Conservation (phyloP, 176 grass and related monocot species). For the Aegilops bicornis region DNA sequence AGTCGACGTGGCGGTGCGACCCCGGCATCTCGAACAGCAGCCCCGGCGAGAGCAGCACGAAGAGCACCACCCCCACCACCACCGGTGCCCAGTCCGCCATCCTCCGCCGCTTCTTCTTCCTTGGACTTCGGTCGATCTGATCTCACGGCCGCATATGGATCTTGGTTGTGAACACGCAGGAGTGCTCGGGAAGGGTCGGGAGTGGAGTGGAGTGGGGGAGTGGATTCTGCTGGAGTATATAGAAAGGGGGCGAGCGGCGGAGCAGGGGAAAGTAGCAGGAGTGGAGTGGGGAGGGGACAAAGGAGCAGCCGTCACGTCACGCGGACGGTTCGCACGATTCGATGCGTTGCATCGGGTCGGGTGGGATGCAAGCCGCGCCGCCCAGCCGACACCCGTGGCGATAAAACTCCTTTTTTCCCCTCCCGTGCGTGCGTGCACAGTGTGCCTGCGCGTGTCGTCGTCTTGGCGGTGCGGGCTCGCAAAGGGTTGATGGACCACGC, state of each 20-base stretch:
- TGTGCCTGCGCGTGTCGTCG: too few species aligned
- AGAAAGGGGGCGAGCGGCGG: not conserved
- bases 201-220: not conserved
- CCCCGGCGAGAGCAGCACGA: slow-evolving; percentile 10
- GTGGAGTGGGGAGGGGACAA: not conserved
- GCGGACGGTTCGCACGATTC: not conserved
- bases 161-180: too few species aligned
- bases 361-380: too few species aligned
- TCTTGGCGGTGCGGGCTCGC: too few species aligned
- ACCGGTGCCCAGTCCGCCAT: slow-evolving; percentile 9
- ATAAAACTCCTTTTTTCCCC: too few species aligned
- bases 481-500: too few species aligned
- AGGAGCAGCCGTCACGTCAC: not conserved
- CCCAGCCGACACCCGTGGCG: too few species aligned
- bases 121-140: too few species aligned
- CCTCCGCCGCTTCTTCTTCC: not conserved
- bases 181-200: too few species aligned
- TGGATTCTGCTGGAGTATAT: not conserved
- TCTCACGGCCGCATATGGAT: too few species aligned
- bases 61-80: slow-evolving; percentile 16
- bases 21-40: slow-evolving; percentile 15
- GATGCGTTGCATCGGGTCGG: not conserved
- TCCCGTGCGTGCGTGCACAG: too few species aligned
- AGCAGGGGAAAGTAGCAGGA: not conserved
- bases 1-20: slow-evolving; percentile 16